A percentile compares a stretch with the other conserved stretches of the same genome.
These are phyloP conservation scores for Ogataea allantospora DNA, from an alignment of 805 yeast genomes.

Conservation along the genomic window DNA sequence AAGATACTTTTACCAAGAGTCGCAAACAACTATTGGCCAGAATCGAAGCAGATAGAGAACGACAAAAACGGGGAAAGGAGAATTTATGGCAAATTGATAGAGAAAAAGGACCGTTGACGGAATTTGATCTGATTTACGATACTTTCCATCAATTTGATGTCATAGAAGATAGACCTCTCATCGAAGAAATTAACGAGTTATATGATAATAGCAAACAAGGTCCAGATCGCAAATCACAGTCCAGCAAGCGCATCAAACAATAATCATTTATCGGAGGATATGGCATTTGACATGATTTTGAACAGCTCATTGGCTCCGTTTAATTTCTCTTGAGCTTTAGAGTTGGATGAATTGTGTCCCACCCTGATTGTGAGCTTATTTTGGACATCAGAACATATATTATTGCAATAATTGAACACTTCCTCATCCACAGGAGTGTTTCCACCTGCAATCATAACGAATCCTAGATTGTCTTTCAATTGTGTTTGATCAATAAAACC, in stretches of 20 bases:
- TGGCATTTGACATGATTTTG: constrained; percentile 40
- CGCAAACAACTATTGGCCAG: constrained; percentile 62
- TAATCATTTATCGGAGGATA: constrained; percentile 2
- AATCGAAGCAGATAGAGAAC: constrained; percentile 91
- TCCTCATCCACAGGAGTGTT: constrained; percentile 70
- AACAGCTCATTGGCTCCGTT: constrained; percentile 71
- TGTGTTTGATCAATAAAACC: constrained; percentile 10
- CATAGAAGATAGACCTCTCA: constrained; percentile 21
- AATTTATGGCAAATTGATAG: constrained; percentile 69
- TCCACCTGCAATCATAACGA: constrained; percentile 62
- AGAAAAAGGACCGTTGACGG: constrained; percentile 25
- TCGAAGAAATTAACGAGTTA: constrained; percentile 27
- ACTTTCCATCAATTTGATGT: constrained; percentile 20
- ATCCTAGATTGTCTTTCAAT: constrained; percentile 31
- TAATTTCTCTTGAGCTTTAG: constrained; percentile 59
- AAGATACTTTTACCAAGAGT: constrained; percentile 16
- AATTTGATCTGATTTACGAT: constrained; percentile 32
- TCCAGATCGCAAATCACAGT: constrained; percentile 1
- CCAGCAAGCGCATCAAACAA: constrained; percentile 4
- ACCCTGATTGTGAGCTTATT: constrained; percentile 60
- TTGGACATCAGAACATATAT: constrained; percentile 38
- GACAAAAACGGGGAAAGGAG: constrained; percentile 84
- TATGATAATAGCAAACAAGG: constrained; percentile 13
- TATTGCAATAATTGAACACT: constrained; percentile 53
- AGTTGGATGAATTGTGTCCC: constrained; percentile 36